These are phyloP conservation scores for Globisporangium solare DNA, from an alignment of 352 stramenopile genomes.

Conservation along the genomic window DNA sequence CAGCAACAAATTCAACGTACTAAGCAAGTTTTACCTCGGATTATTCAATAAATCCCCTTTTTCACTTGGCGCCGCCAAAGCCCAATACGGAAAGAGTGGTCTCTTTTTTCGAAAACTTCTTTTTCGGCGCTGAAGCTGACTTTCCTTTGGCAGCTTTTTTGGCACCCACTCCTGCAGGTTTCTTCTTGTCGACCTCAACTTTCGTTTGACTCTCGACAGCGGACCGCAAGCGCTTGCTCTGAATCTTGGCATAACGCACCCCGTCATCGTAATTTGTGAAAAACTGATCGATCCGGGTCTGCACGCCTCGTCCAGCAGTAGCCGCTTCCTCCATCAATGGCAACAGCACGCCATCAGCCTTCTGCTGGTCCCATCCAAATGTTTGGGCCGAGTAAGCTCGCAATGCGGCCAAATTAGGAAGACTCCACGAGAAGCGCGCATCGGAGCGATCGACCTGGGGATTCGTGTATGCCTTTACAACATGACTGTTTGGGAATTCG, in stretches of 20 bases:
- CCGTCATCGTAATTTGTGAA: slow-evolving; percentile 96
- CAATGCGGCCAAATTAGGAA: slow-evolving; percentile 86
- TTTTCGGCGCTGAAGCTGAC: slow-evolving; percentile 2
- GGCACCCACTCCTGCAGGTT: neutral
- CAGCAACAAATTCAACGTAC: no score
- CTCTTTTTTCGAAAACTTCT: slow-evolving; percentile 16
- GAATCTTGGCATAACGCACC: slow-evolving; percentile 92
- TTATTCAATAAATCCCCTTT: no score
- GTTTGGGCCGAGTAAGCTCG: slow-evolving; percentile 83
- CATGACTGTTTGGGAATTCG: slow-evolving; percentile 91
- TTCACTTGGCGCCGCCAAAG: slow-evolving; percentile 6
- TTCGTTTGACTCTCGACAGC: slow-evolving; percentile 53
- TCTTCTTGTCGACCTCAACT: neutral
- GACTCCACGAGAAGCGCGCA: slow-evolving; percentile 89
- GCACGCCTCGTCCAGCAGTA: slow-evolving; percentile 30
- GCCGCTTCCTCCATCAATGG: slow-evolving; percentile 79
- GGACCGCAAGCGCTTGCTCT: slow-evolving; percentile 82
- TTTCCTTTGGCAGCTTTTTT: neutral
- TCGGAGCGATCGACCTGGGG: slow-evolving; percentile 85
- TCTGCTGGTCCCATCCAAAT: slow-evolving; percentile 92
- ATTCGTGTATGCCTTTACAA: slow-evolving; percentile 92
- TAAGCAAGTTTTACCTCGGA: no score
- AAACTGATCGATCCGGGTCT: slow-evolving; percentile 94
- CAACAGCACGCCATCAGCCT: slow-evolving; percentile 87
- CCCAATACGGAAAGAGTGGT: slow-evolving; percentile 9